Evolutionary conservation across 139 green algal species (phyloP).

Genomic region (Klebsormidium nitens): DNA sequence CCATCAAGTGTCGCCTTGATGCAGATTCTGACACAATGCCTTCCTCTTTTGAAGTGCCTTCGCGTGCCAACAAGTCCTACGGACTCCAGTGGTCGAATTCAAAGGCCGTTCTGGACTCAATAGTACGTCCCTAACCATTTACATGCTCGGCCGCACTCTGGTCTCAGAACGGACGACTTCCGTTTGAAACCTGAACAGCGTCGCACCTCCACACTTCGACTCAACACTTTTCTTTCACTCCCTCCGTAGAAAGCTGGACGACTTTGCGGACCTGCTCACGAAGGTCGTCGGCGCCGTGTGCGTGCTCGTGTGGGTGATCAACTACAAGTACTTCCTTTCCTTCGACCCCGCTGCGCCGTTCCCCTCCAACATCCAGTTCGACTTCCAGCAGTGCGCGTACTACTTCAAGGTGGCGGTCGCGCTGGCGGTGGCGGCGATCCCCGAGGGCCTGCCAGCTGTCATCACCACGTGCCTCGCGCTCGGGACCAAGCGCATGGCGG

Average conservation of each 20-base stretch:
- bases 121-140: no score
- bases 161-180: no score
- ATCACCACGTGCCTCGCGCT: conserved; percentile 99
- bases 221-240: no score
- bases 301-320: conserved; percentile 96
- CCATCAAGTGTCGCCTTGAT: no score
- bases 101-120: no score
- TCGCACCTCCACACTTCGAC: no score
- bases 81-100: no score
- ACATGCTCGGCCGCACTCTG: no score
- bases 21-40: no score
- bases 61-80: no score
- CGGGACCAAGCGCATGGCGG: conserved; percentile 91
- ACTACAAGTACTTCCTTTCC: conserved; percentile 86
- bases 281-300: conserved; percentile 93
- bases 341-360: background rate
- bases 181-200: no score
- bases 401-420: conserved; percentile 86
- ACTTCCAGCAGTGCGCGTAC: conserved; percentile 57
- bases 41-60: no score
- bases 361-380: conserved; percentile 32
- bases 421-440: conserved; percentile 95
- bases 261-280: conserved; percentile 92
- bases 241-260: conserved; percentile 93
- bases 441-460: conserved; percentile 95